Percentiles rank a stretch among this genome's conserved stretches.
These are phyloP conservation scores for Cynanchum wilfordii DNA, from an alignment of 257 asterid species.

Conservation along the genomic window DNA sequence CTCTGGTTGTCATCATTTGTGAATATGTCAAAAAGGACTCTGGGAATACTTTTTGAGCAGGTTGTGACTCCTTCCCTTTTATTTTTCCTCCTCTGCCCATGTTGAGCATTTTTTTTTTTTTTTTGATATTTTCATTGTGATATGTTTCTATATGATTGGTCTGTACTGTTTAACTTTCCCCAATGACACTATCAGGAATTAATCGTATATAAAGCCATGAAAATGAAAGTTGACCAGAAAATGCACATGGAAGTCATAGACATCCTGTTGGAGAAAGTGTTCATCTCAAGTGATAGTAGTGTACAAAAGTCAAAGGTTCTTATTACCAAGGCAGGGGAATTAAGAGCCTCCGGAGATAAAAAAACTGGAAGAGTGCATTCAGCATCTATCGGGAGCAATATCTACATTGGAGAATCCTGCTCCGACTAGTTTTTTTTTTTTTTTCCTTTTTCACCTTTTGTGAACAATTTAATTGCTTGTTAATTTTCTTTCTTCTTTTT, in stretches of 20 bases:
- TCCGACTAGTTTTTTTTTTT: too few species aligned
- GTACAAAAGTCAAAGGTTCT: conserved; percentile 57
- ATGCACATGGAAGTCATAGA: conserved; percentile 55
- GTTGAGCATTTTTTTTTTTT: too few species aligned
- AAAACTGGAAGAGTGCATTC: conserved; percentile 50
- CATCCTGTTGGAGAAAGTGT: conserved; percentile 54
- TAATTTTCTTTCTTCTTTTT: not conserved
- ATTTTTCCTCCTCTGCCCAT: conserved; percentile 14
- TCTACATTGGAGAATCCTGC: conserved; percentile 49
- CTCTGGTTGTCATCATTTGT: conserved; percentile 55
- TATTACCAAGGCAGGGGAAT: conserved; percentile 58
- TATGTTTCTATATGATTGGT: not conserved
- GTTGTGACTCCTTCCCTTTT: conserved; percentile 21
- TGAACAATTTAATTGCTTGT: not conserved
- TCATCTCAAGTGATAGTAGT: conserved; percentile 45
- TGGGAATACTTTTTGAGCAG: conserved; percentile 78
- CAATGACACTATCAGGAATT: conserved; percentile 61
- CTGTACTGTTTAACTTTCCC: conserved; percentile 20
- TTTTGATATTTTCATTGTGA: too few species aligned
- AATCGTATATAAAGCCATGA: conserved; percentile 54
- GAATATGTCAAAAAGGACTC: conserved; percentile 44
- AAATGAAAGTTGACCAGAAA: conserved; percentile 43
- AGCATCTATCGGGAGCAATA: conserved; percentile 70
- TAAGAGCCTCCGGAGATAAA: conserved; percentile 56
- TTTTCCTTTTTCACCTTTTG: too few species aligned